These are phyloP conservation scores for Cutaneotrichosporon cutaneum DNA, from an alignment of 1,284 basidiomycete species.

Conservation along the genomic window DNA sequence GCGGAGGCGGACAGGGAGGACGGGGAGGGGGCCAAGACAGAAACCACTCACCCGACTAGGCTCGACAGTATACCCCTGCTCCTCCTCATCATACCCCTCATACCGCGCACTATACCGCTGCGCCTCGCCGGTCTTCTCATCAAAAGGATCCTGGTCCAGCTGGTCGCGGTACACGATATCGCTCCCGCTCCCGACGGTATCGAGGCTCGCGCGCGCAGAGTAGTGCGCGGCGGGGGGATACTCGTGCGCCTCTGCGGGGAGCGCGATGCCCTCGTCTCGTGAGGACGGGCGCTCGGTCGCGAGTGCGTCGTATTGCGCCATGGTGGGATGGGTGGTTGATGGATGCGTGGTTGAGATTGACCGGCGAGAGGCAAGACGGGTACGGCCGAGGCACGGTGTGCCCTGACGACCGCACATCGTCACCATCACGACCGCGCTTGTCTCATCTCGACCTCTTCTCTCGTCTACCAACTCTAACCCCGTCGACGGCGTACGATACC, in stretches of 20 bases:
- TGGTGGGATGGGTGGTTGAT: constrained; percentile 4
- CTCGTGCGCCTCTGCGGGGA: neutral
- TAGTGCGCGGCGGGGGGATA: neutral
- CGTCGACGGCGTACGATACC: neutral
- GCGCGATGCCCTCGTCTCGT: neutral
- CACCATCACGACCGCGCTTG: neutral
- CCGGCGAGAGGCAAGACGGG: neutral
- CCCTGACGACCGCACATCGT: neutral
- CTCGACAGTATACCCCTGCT: constrained; percentile 37
- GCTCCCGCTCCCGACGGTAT: constrained; percentile 23
- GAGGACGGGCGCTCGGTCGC: neutral
- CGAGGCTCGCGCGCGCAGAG: constrained; percentile 8
- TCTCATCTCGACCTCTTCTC: neutral
- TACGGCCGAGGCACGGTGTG: neutral
- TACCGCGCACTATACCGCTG: constrained; percentile 6
- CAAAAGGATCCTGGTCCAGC: constrained; percentile 46
- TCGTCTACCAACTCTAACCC: neutral
- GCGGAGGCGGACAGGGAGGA: neutral
- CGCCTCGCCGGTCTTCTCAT: constrained; percentile 37
- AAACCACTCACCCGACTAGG: constrained; percentile 26
- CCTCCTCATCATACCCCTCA: constrained; percentile 23
- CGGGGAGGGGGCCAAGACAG: neutral
- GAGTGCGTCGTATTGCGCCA: constrained; percentile 20
- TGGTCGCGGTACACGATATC: constrained; percentile 41
- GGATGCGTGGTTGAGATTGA: neutral